Percentiles rank a stretch among this genome's conserved stretches.
Evolutionary conservation across 805 yeast genomes (phyloP).

Genomic region (Metschnikowia rubicola): DNA sequence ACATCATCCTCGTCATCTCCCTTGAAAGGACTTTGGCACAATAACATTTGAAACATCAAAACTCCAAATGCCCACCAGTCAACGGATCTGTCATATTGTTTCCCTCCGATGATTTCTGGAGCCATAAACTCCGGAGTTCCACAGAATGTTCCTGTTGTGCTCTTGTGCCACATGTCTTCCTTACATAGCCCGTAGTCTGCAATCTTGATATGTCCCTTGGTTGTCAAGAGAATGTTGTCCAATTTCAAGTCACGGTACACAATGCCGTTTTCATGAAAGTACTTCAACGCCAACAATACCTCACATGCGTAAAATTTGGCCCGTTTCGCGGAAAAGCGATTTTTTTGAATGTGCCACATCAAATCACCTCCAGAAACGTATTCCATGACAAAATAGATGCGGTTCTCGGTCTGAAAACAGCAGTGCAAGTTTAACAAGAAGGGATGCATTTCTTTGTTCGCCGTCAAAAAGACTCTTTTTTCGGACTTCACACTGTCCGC

Average conservation of each 20-base stretch:
- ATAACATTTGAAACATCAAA: slow-evolving; percentile 88
- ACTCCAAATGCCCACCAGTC: slow-evolving; percentile 99
- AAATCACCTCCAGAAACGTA: slow-evolving; percentile 96
- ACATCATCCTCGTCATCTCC: slow-evolving; percentile 98
- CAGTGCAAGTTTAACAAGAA: slow-evolving; percentile 87
- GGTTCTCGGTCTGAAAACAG: slow-evolving; percentile 96
- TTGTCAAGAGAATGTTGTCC: slow-evolving; percentile 86
- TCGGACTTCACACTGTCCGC: slow-evolving; percentile 94
- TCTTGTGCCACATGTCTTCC: slow-evolving; percentile 82
- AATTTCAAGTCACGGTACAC: slow-evolving; percentile 94
- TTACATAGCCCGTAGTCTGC: slow-evolving; percentile 98
- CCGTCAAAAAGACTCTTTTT: slow-evolving; percentile 82
- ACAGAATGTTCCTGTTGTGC: slow-evolving; percentile 90
- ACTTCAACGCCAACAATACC: slow-evolving; percentile 84
- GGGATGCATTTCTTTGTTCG: slow-evolving; percentile 88
- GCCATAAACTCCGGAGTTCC: slow-evolving; percentile 99
- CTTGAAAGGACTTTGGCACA: slow-evolving; percentile 94
- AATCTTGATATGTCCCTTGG: slow-evolving; percentile 90
- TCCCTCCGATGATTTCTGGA: slow-evolving; percentile 93
- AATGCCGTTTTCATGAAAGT: slow-evolving; percentile 93
- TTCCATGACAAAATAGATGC: slow-evolving; percentile 98
- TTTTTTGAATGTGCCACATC: slow-evolving; percentile 98
- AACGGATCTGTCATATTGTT: slow-evolving; percentile 87
- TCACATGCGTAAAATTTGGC: slow-evolving; percentile 98
- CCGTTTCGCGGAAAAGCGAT: slow-evolving; percentile 79